These are phyloP conservation scores for Skeletonema costatum DNA, from an alignment of 108 stramenopile genomes.

Conservation along the genomic window DNA sequence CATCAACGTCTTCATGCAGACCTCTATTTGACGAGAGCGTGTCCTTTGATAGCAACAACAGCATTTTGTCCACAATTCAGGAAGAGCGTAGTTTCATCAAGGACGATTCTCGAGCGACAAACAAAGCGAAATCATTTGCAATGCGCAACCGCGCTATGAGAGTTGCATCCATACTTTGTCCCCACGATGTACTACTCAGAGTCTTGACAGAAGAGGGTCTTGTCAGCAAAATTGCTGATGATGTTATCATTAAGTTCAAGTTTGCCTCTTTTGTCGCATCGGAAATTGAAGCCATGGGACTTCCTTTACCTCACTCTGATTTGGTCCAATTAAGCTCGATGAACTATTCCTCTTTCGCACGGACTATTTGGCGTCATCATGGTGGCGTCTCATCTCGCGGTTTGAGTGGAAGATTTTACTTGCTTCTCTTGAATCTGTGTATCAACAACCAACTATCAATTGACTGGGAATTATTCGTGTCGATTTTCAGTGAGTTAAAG, in stretches of 20 bases:
- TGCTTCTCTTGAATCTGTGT: constrained; percentile 77
- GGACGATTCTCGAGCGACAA: constrained; percentile 6
- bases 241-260: constrained; percentile 53
- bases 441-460: constrained; percentile 49
- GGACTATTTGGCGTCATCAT: constrained; percentile 84
- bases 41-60: constrained; percentile 9
- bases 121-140: constrained; percentile 59
- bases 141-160: constrained; percentile 86
- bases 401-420: constrained; percentile 68
- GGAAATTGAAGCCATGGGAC: constrained; percentile 89
- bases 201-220: constrained; percentile 64
- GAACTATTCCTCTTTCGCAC: constrained; percentile 81
- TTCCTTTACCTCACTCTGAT: constrained; percentile 83
- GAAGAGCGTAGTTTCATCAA: background rate
- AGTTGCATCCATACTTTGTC: constrained; percentile 79
- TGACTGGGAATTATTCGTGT: constrained; percentile 59
- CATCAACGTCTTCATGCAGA: constrained; percentile 27
- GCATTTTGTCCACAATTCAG: constrained; percentile 4
- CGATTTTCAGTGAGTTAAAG: constrained; percentile 59
- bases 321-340: constrained; percentile 73
- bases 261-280: constrained; percentile 84
- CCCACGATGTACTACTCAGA: constrained; percentile 70
- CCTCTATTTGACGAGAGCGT: constrained; percentile 38
- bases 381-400: constrained; percentile 38
- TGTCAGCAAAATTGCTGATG: constrained; percentile 22